phyloP scores from a whole-genome alignment of 306 rosid genomes.

The Arachis hypogaea region DNA sequence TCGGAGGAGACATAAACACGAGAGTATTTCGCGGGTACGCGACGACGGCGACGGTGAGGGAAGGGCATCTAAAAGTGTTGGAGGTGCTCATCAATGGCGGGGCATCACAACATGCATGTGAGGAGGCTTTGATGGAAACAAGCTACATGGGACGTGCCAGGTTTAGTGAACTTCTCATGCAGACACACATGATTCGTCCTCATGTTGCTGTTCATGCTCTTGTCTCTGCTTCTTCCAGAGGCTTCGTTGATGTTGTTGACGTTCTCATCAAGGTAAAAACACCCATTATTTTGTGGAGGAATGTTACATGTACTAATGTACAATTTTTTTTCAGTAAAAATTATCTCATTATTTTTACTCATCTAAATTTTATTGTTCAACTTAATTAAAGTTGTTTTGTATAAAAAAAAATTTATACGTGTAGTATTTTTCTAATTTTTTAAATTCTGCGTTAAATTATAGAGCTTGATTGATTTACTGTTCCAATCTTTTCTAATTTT shows the following conservation, averaged over 20 bases:
- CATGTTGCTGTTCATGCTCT: conserved; percentile 58
- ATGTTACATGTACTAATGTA: too few species aligned
- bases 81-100: conserved; percentile 60
- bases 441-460: too few species aligned
- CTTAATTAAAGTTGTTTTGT: too few species aligned
- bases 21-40: conserved; percentile 65
- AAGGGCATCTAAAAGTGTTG: conserved; percentile 50
- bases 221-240: conserved; percentile 67
- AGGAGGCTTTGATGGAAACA: conserved; percentile 75
- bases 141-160: conserved; percentile 53
- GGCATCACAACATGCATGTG: conserved; percentile 65
- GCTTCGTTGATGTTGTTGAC: conserved; percentile 56
- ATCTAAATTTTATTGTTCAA: too few species aligned
- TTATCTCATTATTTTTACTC: too few species aligned
- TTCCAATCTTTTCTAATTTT: too few species aligned
- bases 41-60: conserved; percentile 65
- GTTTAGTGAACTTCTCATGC: conserved; percentile 58
- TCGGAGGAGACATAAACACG: conserved; percentile 60
- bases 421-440: too few species aligned
- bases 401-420: too few species aligned
- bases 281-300: too few species aligned
- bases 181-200: conserved; percentile 55
- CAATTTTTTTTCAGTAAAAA: too few species aligned
- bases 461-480: too few species aligned
- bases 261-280: conserved; percentile 60